These are phyloP conservation scores for Xylaria palmicola DNA, from an alignment of 495 filamentous ascomycete species.

Conservation along the genomic window DNA sequence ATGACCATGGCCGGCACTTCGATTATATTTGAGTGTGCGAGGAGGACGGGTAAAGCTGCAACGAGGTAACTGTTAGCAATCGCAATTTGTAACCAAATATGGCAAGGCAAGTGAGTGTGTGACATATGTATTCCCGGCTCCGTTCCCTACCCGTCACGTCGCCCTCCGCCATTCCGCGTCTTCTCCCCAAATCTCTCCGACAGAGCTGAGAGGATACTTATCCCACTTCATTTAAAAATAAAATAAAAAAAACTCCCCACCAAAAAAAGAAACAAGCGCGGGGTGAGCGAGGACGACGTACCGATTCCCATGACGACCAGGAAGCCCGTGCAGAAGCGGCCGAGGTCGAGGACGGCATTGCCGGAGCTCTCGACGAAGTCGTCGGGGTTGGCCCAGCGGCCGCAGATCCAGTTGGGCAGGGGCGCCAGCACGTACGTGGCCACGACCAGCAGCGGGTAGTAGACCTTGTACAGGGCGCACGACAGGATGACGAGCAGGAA, in stretches of 20 bases:
- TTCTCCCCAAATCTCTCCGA: too few species aligned
- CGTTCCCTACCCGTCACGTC: too few species aligned
- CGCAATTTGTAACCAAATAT: neutral
- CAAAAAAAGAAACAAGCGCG: neutral
- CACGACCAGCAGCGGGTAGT: constrained; percentile 90
- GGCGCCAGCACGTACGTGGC: constrained; percentile 93
- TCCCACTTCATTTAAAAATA: neutral
- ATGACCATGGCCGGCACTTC: constrained; percentile 85
- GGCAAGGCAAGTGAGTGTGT: neutral
- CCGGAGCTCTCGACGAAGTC: constrained; percentile 89
- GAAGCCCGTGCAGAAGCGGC: constrained; percentile 91
- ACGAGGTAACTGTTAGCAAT: constrained; percentile 26
- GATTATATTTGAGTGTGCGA: constrained; percentile 84
- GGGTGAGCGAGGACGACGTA: constrained; percentile 48
- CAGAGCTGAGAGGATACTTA: too few species aligned
- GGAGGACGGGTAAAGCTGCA: constrained; percentile 82
- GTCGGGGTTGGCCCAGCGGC: constrained; percentile 84
- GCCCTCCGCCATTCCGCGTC: too few species aligned
- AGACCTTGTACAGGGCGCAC: constrained; percentile 88
- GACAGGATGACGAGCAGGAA: constrained; percentile 99
- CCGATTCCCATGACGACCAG: constrained; percentile 98
- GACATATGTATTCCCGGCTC: too few species aligned
- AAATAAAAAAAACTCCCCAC: neutral
- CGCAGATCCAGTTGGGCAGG: constrained; percentile 93
- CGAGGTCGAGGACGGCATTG: constrained; percentile 82